These are phyloP conservation scores for Candida mesenterica DNA, from an alignment of 1,139 yeast genomes.

Conservation along the genomic window DNA sequence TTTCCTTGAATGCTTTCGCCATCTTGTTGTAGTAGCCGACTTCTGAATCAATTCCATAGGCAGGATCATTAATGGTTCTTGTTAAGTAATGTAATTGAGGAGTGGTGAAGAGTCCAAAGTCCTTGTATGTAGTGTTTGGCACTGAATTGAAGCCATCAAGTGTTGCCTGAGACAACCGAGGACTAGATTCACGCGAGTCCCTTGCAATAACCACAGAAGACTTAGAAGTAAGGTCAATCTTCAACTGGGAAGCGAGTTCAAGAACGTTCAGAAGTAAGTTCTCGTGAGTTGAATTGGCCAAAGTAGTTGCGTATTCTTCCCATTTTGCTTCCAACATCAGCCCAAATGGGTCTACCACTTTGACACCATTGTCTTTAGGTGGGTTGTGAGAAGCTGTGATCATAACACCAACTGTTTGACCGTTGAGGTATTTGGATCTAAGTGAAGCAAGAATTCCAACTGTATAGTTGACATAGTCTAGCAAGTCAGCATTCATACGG, in stretches of 20 bases:
- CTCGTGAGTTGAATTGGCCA: slow-evolving; percentile 68
- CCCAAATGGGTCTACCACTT: slow-evolving; percentile 89
- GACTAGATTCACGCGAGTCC: slow-evolving; percentile 80
- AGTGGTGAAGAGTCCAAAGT: slow-evolving; percentile 79
- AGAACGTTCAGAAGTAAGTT: slow-evolving; percentile 27
- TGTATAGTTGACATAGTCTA: slow-evolving; percentile 83
- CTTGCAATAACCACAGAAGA: slow-evolving; percentile 57
- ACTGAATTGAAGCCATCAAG: slow-evolving; percentile 61
- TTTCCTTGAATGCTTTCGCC: slow-evolving; percentile 36
- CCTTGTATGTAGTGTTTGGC: slow-evolving; percentile 43
- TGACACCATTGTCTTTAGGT: slow-evolving; percentile 93
- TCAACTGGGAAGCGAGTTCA: slow-evolving; percentile 29
- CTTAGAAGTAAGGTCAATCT: slow-evolving; percentile 36
- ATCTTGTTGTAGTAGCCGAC: slow-evolving; percentile 71
- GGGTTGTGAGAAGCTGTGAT: slow-evolving; percentile 97
- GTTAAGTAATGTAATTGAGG: slow-evolving; percentile 94
- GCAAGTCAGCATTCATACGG: slow-evolving; percentile 65
- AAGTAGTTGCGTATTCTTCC: slow-evolving; percentile 77
- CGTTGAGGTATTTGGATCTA: slow-evolving; percentile 68
- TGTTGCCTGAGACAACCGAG: slow-evolving; percentile 59
- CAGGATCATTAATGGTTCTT: slow-evolving; percentile 60
- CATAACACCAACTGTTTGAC: slow-evolving; percentile 84
- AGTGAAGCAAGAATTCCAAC: slow-evolving; percentile 81
- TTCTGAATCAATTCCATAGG: slow-evolving; percentile 65
- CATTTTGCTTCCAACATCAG: slow-evolving; percentile 85